These are phyloP conservation scores for Phytophthora pinifolia DNA, from an alignment of 352 stramenopile genomes.

Conservation along the genomic window DNA sequence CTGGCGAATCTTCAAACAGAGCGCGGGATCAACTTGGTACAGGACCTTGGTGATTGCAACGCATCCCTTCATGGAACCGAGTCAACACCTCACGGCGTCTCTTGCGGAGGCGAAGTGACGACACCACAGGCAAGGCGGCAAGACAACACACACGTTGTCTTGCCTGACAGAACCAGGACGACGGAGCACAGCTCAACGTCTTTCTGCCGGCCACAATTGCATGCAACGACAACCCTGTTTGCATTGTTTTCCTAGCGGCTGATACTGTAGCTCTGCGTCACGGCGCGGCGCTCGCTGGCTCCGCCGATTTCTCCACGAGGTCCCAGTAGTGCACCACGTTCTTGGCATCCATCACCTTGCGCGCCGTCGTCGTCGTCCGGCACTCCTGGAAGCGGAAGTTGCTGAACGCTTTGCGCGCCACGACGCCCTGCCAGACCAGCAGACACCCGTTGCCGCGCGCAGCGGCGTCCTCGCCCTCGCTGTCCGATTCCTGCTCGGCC, in stretches of 20 bases:
- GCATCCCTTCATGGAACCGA: constrained; percentile 15
- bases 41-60: constrained; percentile 20
- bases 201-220: constrained; percentile 10
- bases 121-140: too few species aligned
- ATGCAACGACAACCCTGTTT: constrained; percentile 7
- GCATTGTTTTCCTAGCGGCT: constrained; percentile 14
- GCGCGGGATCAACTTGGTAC: constrained; percentile 18
- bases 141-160: too few species aligned
- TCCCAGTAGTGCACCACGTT: constrained; percentile 98
- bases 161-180: constrained; percentile 26
- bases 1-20: constrained; percentile 17
- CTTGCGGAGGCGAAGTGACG: constrained; percentile 7
- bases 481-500: constrained; percentile 41
- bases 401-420: constrained; percentile 92
- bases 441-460: constrained; percentile 69
- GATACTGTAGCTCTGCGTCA: constrained; percentile 13
- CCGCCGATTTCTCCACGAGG: constrained; percentile 81
- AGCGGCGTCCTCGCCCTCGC: constrained; percentile 52
- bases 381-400: constrained; percentile 97
- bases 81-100: too few species aligned
- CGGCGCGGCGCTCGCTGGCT: constrained; percentile 11
- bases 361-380: constrained; percentile 85
- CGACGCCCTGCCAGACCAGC: constrained; percentile 96
- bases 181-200: too few species aligned
- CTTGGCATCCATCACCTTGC: constrained; percentile 95